Base-by-base conservation (phyloP, 225 moss, liverwort and hornwort species). In the Asterella californica region DNA sequence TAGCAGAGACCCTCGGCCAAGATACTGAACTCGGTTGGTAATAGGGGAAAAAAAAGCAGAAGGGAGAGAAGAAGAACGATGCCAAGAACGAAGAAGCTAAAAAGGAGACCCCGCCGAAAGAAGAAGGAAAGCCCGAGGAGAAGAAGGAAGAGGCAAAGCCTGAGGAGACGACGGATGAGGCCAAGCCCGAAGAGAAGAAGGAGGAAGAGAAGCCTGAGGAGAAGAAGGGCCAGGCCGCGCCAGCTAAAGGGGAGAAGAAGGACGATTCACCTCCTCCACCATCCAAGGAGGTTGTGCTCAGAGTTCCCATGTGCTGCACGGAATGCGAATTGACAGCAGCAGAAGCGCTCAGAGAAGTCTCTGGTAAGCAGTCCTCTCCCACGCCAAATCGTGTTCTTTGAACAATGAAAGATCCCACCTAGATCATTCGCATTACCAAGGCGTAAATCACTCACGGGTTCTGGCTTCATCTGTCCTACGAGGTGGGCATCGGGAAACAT, bases 281-380 rank as follows among this genome's bases (percentile, higher is more conserved):
- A 8, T 46, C 27, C 22, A 37, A 33, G 36, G 81, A 74, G 19
- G 63, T 86, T 63, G 38, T 71, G 0, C 30, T 86, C 53, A 86
- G 81, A 60, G 86, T 86, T 11, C 86, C 86, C 42, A 86, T 86
- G 78, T 86, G 86, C 69, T 86, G 86, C 81, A 37, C 74, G 12
- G 83, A 83, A 46, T 86, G 86, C 55, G 86, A 86, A 71, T 69
- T 83, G 62, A 83, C 83, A 2, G 86, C 70, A 17, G 75, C 78
- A 11, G 52, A 83, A 42, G 83, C 73, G 6, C 74, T 86, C 32
- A 75, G 74, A 45, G 80, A 79, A 9, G 74, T 86, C 24, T 36
- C 74, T 29, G 86, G 86, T 86, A 83, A 78, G 57, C 32, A 69
- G 42, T 80, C 70, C 10, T 76, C 75, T 33, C 24, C 15, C 0